Percentiles rank a stretch among this genome's conserved stretches.
Conservation (phyloP, 2,329 filamentous ascomycete genomes). For the Colletotrichum karsti region DNA sequence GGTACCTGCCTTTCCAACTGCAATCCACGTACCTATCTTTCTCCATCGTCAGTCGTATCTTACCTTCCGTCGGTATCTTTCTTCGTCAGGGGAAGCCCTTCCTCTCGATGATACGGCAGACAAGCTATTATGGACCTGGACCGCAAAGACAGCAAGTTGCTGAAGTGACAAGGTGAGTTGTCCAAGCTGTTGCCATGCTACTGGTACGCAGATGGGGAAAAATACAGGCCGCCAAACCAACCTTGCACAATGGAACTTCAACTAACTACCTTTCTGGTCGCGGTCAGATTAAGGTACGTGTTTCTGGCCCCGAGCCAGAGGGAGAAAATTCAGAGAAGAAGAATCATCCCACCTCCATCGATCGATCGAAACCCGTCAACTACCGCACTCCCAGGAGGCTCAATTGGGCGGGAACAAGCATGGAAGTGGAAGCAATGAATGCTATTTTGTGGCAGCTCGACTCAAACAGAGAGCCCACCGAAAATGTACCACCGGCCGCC, state of each 20-base stretch:
- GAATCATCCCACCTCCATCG: slow-evolving; percentile 16
- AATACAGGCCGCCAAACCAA: too few relatives aligned
- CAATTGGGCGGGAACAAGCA: not conserved
- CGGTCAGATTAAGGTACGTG: not conserved
- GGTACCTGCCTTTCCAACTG: not conserved
- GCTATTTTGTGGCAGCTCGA: not conserved
- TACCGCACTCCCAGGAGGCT: slow-evolving; percentile 5
- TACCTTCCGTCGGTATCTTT: not conserved
- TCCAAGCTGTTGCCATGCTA: not conserved
- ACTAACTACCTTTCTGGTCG: not conserved
- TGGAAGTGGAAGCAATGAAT: not conserved
- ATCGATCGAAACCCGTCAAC: slow-evolving; percentile 17
- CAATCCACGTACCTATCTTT: slow-evolving; percentile 4
- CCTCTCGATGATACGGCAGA: slow-evolving; percentile 7
- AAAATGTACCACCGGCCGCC: not conserved
- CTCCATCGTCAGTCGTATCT: not conserved
- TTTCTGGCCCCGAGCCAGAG: not conserved
- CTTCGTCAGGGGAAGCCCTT: slow-evolving; percentile 14
- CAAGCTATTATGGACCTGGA: slow-evolving; percentile 1
- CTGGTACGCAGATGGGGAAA: not conserved
- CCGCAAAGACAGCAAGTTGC: slow-evolving; percentile 11
- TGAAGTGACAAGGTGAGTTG: slow-evolving; percentile 12
- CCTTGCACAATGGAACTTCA: too few relatives aligned
- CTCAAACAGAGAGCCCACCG: not conserved
- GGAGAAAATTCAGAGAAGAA: not conserved